Evolutionary conservation across 768 basidiomycete genomes (phyloP).

Genomic region (Kwoniella botswanensis): DNA sequence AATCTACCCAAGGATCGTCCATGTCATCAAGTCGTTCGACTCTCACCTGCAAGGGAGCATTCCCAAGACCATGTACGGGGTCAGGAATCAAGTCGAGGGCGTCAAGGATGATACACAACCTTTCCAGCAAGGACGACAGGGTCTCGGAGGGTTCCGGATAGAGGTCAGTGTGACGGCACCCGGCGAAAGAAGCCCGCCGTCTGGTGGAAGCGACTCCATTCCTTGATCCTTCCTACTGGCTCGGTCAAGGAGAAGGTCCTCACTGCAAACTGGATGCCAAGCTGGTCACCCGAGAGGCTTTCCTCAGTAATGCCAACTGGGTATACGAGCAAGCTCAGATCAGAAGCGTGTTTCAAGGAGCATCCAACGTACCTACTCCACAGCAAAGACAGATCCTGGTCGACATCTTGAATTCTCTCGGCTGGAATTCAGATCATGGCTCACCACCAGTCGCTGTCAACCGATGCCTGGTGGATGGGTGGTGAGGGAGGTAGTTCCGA

Average conservation of each 20-base stretch:
- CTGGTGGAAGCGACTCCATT: conserved; percentile 23
- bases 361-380: no score
- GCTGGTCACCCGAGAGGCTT: conserved; percentile 14
- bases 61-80: conserved; percentile 15
- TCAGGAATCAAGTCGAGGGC: conserved; percentile 11
- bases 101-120: conserved; percentile 28
- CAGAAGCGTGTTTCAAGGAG: no score
- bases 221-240: conserved; percentile 27
- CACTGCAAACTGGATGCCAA: background rate
- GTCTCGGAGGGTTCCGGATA: conserved; percentile 34
- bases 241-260: conserved; percentile 4
- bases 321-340: conserved; percentile 27
- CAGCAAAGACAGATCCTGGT: background rate
- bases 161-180: conserved; percentile 34
- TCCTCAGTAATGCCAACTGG: conserved; percentile 38
- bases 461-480: no score
- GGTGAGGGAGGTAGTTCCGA: no score
- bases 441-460: no score
- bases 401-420: background rate
- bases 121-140: conserved; percentile 7
- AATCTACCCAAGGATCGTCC: conserved; percentile 37
- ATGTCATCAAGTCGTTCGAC: conserved; percentile 45
- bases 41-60: conserved; percentile 27
- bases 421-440: no score
- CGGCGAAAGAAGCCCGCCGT: background rate